Percentiles rank a stretch among this genome's conserved stretches.
Conservation (phyloP, 164 flowering plant genomes). For the Dillenia turbinata region DNA sequence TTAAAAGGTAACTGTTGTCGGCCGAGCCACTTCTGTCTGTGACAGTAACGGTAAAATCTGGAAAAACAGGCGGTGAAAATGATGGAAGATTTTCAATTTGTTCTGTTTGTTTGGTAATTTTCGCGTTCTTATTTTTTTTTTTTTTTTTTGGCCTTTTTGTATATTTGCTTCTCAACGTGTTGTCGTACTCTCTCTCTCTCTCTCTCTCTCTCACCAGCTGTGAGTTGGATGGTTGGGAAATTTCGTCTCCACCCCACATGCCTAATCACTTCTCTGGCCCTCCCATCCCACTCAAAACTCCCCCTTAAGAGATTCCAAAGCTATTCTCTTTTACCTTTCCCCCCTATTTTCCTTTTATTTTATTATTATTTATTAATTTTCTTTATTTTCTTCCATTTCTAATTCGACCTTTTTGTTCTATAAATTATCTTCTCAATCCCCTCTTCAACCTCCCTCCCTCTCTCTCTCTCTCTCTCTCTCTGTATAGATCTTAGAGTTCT, state of each 20-base stretch:
- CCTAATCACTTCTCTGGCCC: conserved; percentile 3
- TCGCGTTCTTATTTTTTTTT: no score
- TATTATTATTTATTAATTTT: background rate
- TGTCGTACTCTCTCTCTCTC: no score
- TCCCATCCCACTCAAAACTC: conserved; percentile 21
- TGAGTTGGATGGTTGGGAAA: conserved; percentile 35
- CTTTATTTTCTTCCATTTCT: conserved; percentile 3
- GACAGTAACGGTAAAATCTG: background rate
- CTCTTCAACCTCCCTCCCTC: conserved; percentile 22
- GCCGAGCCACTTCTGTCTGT: no score
- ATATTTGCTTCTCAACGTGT: no score
- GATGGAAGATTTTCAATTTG: conserved; percentile 5
- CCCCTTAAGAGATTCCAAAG: conserved; percentile 29
- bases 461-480: conserved; percentile 7
- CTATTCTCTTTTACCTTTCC: background rate
- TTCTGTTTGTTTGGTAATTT: background rate
- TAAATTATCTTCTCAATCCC: conserved; percentile 30
- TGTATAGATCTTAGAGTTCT: conserved; percentile 4
- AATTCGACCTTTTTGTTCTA: conserved; percentile 28
- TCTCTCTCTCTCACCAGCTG: conserved; percentile 31
- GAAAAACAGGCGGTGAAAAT: conserved; percentile 13
- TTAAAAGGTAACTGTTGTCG: no score
- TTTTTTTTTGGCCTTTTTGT: no score
- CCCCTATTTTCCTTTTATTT: conserved; percentile 1
- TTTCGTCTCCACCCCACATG: conserved; percentile 33